Base-by-base conservation (phyloP, 306 rosid genomes). In the Casuarina cunninghamiana region DNA sequence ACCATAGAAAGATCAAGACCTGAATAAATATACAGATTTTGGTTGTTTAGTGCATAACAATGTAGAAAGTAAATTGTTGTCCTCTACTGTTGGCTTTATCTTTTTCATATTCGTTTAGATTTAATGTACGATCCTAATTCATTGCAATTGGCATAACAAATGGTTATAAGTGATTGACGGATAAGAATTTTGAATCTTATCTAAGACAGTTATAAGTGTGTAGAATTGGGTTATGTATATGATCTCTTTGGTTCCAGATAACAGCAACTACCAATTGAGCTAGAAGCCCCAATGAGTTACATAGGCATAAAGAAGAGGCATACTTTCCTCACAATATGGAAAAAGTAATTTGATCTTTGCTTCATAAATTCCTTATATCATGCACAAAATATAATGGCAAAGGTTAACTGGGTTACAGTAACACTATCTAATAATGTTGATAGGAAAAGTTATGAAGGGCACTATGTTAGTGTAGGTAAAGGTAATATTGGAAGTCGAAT, bases 151-250 rank as follows among this genome's bases (percentile, higher is more conserved):
- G n/a, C n/a, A n/a, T n/a, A n/a, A n/a, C n/a, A n/a, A n/a, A n/a
- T 26, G 32, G 32, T 26, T 26, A 26, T 26, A 63, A 69, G 58
- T 39, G 9, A 26, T 49, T 21, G 48, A 41, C 39, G 41, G 41
- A 32, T 5, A 15, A 75, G 37, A 67, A 74, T 50, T 16, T 44
- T 80, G 75, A 39, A 55, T 26, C 43, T 45, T 54, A 5, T 54
- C 51, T 21, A 74, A 37, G 32, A 55, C 65, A 55, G 41, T 11
- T 13, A 45, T 55, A 41, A 32, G 16, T 55, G 73, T 39, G 39
- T 65, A 5, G 46, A 26, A 26, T 26, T 26, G 1, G 32, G 32
- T 0, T 26, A 1, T 26, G 32, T 26, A 0, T 26, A 26, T 26
- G 32, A 26, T 26, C 32, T 26, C 32, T 26, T 26, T 26, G 32